These are phyloP conservation scores for Zalaria obscura DNA, from an alignment of 2,329 filamentous ascomycete species.

Conservation along the genomic window DNA sequence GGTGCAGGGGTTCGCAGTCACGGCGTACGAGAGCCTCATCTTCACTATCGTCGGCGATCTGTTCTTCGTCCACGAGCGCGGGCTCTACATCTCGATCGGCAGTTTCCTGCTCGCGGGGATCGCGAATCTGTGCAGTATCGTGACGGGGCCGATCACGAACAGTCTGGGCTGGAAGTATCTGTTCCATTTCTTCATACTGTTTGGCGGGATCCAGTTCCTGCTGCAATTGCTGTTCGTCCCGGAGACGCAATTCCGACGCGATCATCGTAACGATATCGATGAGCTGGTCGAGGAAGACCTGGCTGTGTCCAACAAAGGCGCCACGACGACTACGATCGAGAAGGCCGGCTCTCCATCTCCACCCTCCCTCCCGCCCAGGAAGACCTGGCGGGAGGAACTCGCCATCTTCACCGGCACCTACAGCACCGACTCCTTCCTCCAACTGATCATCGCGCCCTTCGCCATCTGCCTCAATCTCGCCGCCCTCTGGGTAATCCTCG, in stretches of 20 bases:
- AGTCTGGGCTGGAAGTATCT: constrained; percentile 24
- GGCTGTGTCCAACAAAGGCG: not conserved
- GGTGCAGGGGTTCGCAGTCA: constrained; percentile 18
- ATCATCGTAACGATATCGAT: constrained; percentile 12
- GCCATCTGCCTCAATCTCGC: constrained; percentile 37
- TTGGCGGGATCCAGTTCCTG: constrained; percentile 28
- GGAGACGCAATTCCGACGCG: constrained; percentile 34
- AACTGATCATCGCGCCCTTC: constrained; percentile 28
- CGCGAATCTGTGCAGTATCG: constrained; percentile 20
- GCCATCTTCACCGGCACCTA: constrained; percentile 24
- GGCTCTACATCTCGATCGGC: constrained; percentile 14
- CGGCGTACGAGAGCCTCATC: constrained; percentile 16
- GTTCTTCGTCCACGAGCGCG: constrained; percentile 8
- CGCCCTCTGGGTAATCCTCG: constrained; percentile 37
- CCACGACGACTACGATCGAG: constrained; percentile 1
- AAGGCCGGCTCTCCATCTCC: constrained; percentile 1
- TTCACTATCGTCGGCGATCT: constrained; percentile 6
- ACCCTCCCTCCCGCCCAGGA: constrained; percentile 10
- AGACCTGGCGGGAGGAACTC: constrained; percentile 21
- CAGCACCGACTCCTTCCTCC: constrained; percentile 21
- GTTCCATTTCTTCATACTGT: constrained; percentile 33
- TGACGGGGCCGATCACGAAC: constrained; percentile 19
- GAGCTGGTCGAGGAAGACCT: constrained; percentile 2
- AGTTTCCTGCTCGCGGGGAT: constrained; percentile 21
- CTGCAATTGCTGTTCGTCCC: constrained; percentile 35